Evolutionary conservation across 148 eudicot species (phyloP), one percentile per base, ranked within the genome.

Genomic region (Hydrangea macrophylla): DNA sequence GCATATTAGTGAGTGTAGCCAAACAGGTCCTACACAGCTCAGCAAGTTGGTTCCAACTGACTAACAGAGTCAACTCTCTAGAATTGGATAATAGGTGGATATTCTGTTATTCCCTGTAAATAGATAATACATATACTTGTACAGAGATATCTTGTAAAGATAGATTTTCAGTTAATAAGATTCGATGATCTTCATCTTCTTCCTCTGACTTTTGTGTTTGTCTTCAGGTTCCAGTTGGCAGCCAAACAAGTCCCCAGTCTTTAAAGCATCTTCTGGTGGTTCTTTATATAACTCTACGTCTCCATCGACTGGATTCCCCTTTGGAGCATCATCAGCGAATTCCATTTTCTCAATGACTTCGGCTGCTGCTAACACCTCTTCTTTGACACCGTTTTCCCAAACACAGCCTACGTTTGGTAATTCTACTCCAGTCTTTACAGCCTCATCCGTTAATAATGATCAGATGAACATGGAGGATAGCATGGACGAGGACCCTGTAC

Each of bases 401-500:
- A 18, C 78, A 44, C 83, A 61, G 60, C 75, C 81, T 2, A 65
- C 58, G 28, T 81, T 82, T 58, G 81, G 81, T 25, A 74, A 36
- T 60, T 17, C 74, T 33, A 40, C 67, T 61, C 65, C 85, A 58
- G 42, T 69, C 6, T 80, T 83, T 62, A 17, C 50, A 33, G 60
- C 81, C 7, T 56, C 78, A 11, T 58, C 85, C 2, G 81, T 60
- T 39, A 86, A 75, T 61, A 73, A 78, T 70, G 85, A 84, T 63
- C 88, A 84, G 74, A 81, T 87, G 90, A 83, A 45, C 74, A 81
- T 81, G 80, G 97, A 94, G 70, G 96, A 95, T 72, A 88, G 85
- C 70, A 91, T 95, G 99, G 90, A 90, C 0, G 97, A 91, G 80
- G 99, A 95, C 71, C 79, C 88, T 20, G 74, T 76, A 73, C 90